phyloP scores from a whole-genome alignment of 306 rosid species.

The Trifolium dubium region DNA sequence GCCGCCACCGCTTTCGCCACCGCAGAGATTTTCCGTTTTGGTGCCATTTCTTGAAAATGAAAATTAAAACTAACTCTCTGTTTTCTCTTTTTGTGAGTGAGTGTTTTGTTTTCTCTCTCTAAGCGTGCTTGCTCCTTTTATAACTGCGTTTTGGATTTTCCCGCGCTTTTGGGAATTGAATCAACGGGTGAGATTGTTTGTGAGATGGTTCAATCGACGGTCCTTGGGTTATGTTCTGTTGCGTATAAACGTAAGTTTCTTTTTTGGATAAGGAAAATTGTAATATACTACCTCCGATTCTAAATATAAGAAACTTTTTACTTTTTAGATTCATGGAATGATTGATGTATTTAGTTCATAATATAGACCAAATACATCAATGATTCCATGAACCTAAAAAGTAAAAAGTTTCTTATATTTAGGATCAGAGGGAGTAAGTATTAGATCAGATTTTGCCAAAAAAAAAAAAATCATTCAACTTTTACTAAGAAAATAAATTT shows the following conservation, averaged over 20 bases:
- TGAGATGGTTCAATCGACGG: background rate
- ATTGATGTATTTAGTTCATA: too few species aligned
- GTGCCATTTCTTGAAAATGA: slow-evolving; percentile 1
- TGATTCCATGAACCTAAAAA: too few species aligned
- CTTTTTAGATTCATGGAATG: too few species aligned
- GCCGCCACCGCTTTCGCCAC: background rate
- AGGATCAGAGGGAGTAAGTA: too few species aligned
- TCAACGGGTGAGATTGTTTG: background rate
- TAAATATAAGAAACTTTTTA: too few species aligned
- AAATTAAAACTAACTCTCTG: background rate
- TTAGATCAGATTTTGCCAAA: too few species aligned
- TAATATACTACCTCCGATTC: too few species aligned
- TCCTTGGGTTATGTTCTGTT: background rate
- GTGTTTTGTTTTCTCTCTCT: background rate
- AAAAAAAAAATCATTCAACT: too few species aligned
- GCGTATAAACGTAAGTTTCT: background rate
- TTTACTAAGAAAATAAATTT: too few species aligned
- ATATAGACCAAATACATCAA: too few species aligned
- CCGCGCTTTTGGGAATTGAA: background rate
- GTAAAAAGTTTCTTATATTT: too few species aligned
- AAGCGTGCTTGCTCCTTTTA: background rate
- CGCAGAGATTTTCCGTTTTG: background rate
- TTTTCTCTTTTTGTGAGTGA: background rate
- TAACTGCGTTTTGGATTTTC: background rate
- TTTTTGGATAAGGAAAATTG: too few species aligned